phyloP scores from a whole-genome alignment of 306 rosid genomes.

The Acacia melanoxylon region DNA sequence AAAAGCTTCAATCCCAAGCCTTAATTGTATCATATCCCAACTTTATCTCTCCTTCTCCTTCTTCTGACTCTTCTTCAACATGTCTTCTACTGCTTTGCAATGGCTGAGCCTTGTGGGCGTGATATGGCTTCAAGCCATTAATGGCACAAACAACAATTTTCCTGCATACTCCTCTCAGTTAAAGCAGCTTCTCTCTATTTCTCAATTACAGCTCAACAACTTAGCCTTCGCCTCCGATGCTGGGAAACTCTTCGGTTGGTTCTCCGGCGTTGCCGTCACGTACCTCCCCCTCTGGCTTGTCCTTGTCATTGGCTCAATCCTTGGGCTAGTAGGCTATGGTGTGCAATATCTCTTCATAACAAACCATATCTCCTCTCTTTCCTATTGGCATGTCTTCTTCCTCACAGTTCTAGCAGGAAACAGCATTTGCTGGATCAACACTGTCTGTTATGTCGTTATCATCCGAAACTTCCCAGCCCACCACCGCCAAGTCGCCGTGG shows the following conservation, averaged over 20 bases:
- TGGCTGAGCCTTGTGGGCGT: constrained; percentile 82
- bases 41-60: not conserved
- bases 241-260: constrained; percentile 71
- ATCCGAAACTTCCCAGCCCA: constrained; percentile 38
- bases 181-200: constrained; percentile 56
- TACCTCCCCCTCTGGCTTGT: constrained; percentile 81
- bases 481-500: constrained; percentile 39
- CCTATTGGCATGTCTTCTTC: constrained; percentile 62
- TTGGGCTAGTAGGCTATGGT: constrained; percentile 75
- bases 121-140: constrained; percentile 86
- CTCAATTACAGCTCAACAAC: constrained; percentile 80
- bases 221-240: constrained; percentile 95
- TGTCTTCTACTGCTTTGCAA: constrained; percentile 37
- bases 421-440: constrained; percentile 77
- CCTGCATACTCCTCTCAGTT: constrained; percentile 86
- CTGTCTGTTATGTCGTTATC: constrained; percentile 40
- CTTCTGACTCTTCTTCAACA: not conserved
- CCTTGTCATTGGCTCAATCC: constrained; percentile 63
- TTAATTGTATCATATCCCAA: not conserved
- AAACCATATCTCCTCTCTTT: constrained; percentile 43
- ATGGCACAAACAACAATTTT: constrained; percentile 74
- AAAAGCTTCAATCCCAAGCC: not conserved
- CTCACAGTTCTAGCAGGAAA: constrained; percentile 77
- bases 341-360: constrained; percentile 65
- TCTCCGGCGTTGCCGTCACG: constrained; percentile 66